These are phyloP conservation scores for Pyronema omphalodes DNA, from an alignment of 495 filamentous ascomycete species.

Conservation along the genomic window DNA sequence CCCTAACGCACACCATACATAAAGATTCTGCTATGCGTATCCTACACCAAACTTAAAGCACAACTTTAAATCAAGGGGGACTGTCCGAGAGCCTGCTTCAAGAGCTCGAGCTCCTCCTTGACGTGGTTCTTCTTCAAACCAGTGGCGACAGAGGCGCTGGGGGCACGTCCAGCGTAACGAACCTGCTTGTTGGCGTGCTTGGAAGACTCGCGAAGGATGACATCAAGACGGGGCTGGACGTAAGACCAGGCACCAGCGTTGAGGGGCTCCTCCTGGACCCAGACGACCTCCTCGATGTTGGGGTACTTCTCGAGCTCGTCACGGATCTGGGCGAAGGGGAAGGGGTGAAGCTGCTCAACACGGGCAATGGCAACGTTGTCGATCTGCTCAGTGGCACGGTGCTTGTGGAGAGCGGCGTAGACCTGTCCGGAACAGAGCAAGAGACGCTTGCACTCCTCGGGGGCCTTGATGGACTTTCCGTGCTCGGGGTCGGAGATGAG, in stretches of 20 bases:
- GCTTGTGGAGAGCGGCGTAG: slow-evolving; percentile 72
- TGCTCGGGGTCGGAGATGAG: slow-evolving; percentile 82
- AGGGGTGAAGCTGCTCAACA: slow-evolving; percentile 93
- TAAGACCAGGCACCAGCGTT: slow-evolving; percentile 94
- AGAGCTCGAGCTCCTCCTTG: slow-evolving; percentile 84
- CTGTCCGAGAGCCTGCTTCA: slow-evolving; percentile 31
- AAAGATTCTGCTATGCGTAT: not conserved
- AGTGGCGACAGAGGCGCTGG: slow-evolving; percentile 79
- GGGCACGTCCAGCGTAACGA: slow-evolving; percentile 85
- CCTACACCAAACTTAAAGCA: not conserved
- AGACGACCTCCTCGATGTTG: slow-evolving; percentile 91
- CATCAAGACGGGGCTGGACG: slow-evolving; percentile 90
- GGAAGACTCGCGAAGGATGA: slow-evolving; percentile 56
- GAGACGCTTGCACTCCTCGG: slow-evolving; percentile 85
- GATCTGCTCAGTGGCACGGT: slow-evolving; percentile 66
- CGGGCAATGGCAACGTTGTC: slow-evolving; percentile 84
- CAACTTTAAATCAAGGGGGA: not conserved
- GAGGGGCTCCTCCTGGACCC: slow-evolving; percentile 90
- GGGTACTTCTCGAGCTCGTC: slow-evolving; percentile 92
- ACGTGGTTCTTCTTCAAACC: slow-evolving; percentile 73
- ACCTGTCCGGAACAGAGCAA: slow-evolving; percentile 92
- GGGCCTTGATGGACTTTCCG: slow-evolving; percentile 46
- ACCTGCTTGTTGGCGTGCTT: slow-evolving; percentile 87
- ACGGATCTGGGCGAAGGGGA: slow-evolving; percentile 91
- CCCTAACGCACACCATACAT: not conserved